These are phyloP conservation scores for Triglochin maritima DNA, from an alignment of 106 monocot species.

Conservation along the genomic window DNA sequence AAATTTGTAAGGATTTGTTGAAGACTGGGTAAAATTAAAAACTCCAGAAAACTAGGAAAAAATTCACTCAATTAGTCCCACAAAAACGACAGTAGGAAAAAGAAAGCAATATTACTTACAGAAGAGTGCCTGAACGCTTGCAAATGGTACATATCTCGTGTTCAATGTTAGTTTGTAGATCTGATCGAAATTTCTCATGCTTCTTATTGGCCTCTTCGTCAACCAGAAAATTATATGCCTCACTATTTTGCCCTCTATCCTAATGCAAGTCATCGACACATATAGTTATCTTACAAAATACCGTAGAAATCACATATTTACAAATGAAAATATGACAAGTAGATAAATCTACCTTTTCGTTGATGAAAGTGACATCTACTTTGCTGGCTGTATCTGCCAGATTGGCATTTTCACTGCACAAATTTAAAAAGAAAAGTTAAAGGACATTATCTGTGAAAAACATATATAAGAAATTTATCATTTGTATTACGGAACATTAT, in stretches of 20 bases:
- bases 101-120: not conserved
- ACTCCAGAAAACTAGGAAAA: not conserved
- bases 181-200: not conserved
- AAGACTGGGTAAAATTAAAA: not conserved
- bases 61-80: not conserved
- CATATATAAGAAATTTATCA: too few species aligned
- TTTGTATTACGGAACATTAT: too few species aligned
- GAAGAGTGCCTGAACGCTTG: not conserved
- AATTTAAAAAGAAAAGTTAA: too few species aligned
- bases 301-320: not conserved
- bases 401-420: too few species aligned
- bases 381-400: too few species aligned
- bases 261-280: not conserved
- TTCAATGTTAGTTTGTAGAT: not conserved
- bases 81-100: not conserved
- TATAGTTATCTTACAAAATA: not conserved
- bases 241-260: not conserved
- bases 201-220: not conserved
- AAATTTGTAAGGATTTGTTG: not conserved
- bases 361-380: too few species aligned
- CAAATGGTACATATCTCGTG: not conserved
- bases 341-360: too few species aligned
- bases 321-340: too few species aligned
- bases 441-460: too few species aligned
- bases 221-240: not conserved